These are phyloP conservation scores for Solanum habrochaites DNA, from an alignment of 257 asterid genomes.

Conservation along the genomic window DNA sequence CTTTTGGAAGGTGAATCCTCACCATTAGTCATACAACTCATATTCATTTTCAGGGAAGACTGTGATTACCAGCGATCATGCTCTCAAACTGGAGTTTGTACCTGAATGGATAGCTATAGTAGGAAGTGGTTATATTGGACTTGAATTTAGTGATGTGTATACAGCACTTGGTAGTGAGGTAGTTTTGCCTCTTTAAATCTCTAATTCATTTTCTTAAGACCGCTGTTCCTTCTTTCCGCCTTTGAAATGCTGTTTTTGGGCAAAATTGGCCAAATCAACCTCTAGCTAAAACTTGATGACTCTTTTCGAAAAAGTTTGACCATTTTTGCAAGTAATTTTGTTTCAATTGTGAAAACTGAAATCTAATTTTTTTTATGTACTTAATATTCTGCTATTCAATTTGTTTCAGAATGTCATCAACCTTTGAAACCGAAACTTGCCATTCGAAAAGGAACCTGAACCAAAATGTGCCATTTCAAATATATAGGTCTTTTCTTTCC, in stretches of 20 bases:
- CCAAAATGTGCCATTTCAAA: background rate
- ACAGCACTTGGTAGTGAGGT: constrained; percentile 99
- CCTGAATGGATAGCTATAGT: constrained; percentile 96
- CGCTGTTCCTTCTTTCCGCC: background rate
- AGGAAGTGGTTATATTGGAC: constrained; percentile 97
- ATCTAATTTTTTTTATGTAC: background rate
- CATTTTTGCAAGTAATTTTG: background rate
- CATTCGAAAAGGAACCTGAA: background rate
- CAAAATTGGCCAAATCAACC: background rate
- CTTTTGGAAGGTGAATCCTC: background rate
- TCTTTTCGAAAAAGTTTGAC: background rate
- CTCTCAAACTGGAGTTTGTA: constrained; percentile 77
- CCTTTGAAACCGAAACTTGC: background rate
- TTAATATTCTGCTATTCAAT: background rate
- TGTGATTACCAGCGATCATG: constrained; percentile 91
- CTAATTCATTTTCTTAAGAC: constrained; percentile 4
- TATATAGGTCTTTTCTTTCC: background rate
- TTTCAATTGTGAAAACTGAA: background rate
- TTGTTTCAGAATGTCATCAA: background rate
- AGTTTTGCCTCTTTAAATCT: background rate
- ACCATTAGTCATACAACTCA: background rate
- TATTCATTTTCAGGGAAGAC: constrained; percentile 57
- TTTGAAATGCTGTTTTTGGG: background rate
- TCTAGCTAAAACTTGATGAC: background rate
- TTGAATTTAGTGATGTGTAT: constrained; percentile 92